A percentile compares a stretch with the other conserved stretches of the same genome.
Evolutionary conservation across 1,139 yeast species (phyloP).

Genomic region (Debaryomyces coudertii): DNA sequence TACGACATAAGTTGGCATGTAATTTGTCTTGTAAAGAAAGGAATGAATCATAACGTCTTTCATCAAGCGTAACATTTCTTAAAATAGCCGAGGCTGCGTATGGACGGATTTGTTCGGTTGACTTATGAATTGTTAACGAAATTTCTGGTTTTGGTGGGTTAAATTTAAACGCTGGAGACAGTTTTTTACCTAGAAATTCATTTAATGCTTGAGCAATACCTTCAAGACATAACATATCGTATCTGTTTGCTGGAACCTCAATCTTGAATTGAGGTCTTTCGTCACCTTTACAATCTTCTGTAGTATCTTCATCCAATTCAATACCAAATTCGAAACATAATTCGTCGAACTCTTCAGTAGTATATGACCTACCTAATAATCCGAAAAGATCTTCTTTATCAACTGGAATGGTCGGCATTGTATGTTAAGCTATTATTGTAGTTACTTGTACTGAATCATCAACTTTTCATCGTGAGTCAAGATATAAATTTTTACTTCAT

Average conservation of each 20-base stretch:
- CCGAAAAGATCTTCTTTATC: constrained; percentile 90
- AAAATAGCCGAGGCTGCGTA: constrained; percentile 93
- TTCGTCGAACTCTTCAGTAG: constrained; percentile 94
- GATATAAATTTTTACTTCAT: constrained; percentile 4
- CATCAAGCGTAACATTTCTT: constrained; percentile 78
- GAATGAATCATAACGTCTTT: constrained; percentile 88
- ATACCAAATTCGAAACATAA: constrained; percentile 97
- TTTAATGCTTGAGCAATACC: constrained; percentile 96
- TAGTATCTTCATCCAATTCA: constrained; percentile 94
- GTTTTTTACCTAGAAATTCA: constrained; percentile 74
- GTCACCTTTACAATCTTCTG: constrained; percentile 72
- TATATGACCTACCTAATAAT: constrained; percentile 75
- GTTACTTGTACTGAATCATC: neutral
- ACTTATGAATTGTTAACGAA: constrained; percentile 71
- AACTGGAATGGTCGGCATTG: constrained; percentile 95
- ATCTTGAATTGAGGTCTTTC: constrained; percentile 97
- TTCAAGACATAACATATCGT: constrained; percentile 96
- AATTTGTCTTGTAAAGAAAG: constrained; percentile 95
- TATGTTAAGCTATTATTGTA: constrained; percentile 9
- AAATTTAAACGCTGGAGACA: constrained; percentile 69
- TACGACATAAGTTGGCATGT: constrained; percentile 93
- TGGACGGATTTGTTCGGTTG: constrained; percentile 78
- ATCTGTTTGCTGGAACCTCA: constrained; percentile 97
- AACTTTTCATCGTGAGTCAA: constrained; percentile 10
- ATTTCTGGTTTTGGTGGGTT: constrained; percentile 63